A percentile compares a stretch with the other conserved stretches of the same genome.
Conservation (phyloP, 2,329 filamentous ascomycete genomes). For the Dactylellina leptospora region DNA sequence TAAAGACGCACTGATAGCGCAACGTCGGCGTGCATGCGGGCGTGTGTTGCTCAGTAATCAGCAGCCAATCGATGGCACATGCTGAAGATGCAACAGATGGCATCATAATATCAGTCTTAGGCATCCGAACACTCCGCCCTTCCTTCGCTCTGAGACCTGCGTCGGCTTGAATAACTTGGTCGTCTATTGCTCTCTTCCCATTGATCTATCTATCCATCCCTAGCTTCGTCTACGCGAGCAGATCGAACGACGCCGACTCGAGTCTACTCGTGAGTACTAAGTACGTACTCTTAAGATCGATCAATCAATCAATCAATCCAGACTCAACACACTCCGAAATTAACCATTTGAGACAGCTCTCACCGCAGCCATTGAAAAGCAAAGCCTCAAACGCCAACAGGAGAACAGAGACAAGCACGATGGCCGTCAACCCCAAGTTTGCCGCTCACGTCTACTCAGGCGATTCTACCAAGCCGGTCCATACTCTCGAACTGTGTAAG, state of each 20-base stretch:
- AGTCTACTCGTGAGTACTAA: too few species aligned
- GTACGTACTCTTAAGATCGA: too few species aligned
- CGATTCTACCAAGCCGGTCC: constrained; percentile 59
- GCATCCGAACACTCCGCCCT: constrained; percentile 39
- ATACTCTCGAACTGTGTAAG: constrained; percentile 66
- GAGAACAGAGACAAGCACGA: constrained; percentile 16
- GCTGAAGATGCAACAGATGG: constrained; percentile 15
- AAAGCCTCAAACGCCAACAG: constrained; percentile 11
- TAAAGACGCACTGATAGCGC: constrained; percentile 21
- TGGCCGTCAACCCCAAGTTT: constrained; percentile 56
- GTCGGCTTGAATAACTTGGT: constrained; percentile 10
- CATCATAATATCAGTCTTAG: constrained; percentile 28
- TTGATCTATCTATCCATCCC: neutral
- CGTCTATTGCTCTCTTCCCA: neutral
- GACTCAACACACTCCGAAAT: constrained; percentile 38
- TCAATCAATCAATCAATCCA: constrained; percentile 17
- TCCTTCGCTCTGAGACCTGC: constrained; percentile 2
- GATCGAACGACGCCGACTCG: neutral
- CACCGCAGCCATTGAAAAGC: constrained; percentile 14
- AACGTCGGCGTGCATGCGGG: constrained; percentile 19
- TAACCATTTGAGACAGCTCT: constrained; percentile 33
- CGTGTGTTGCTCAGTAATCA: constrained; percentile 50
- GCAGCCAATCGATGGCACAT: constrained; percentile 38
- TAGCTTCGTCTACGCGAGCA: neutral
- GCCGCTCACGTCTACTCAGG: constrained; percentile 59